Evolutionary conservation across 352 stramenopile genomes (phyloP).

Genomic region (Phytophthora litchii): DNA sequence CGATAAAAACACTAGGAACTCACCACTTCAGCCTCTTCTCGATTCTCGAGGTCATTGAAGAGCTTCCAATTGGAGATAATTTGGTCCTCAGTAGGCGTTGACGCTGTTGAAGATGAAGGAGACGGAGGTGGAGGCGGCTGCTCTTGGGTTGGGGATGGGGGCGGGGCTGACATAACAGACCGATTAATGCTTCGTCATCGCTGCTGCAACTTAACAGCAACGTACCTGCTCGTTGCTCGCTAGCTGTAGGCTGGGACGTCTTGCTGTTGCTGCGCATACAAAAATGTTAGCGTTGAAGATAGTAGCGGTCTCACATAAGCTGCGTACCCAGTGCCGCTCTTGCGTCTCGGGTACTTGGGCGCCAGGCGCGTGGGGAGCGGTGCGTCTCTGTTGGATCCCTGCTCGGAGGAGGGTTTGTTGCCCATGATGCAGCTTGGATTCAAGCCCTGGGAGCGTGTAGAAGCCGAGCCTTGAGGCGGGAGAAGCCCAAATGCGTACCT

Average conservation of each 20-base stretch:
- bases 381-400: constrained; percentile 3
- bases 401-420: constrained; percentile 39
- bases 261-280: constrained; percentile 17
- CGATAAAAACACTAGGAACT: constrained; percentile 18
- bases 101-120: constrained; percentile 29
- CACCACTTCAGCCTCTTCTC: constrained; percentile 83
- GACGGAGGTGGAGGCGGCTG: constrained; percentile 31
- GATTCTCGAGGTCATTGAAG: constrained; percentile 88
- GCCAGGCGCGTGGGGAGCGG: constrained; percentile 27
- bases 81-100: constrained; percentile 56
- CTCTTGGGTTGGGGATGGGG: constrained; percentile 1
- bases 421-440: constrained; percentile 33
- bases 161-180: constrained; percentile 20
- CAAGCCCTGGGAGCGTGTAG: background rate
- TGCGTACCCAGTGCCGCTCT: constrained; percentile 21
- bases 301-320: background rate
- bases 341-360: constrained; percentile 26
- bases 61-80: constrained; percentile 87
- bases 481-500: constrained; percentile 18
- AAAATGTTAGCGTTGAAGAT: constrained; percentile 12
- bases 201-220: constrained; percentile 11
- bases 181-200: constrained; percentile 5
- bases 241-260: constrained; percentile 12
- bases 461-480: constrained; percentile 11
- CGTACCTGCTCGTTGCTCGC: constrained; percentile 26